Base-by-base conservation (phyloP, 306 rosid species). In the Geum urbanum region DNA sequence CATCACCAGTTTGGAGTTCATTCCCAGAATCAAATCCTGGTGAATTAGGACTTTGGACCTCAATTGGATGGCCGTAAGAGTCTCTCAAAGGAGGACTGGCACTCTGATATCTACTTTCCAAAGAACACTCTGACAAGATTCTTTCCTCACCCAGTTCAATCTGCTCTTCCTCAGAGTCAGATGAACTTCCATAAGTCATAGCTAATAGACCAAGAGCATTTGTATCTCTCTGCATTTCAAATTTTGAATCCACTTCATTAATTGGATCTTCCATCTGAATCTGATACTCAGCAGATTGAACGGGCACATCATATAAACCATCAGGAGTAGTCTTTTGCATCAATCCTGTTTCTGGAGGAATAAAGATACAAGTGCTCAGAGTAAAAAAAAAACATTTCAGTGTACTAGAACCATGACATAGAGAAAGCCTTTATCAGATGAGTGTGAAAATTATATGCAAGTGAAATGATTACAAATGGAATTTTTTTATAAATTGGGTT, bases 201-300 rank as follows among this genome's bases (percentile, higher is more conserved):
- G 96, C 97, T 74, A 94, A 83, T 77, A 95, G 85, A 77, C 84
- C 88, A 73, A 95, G 97, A 66, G 99, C 99, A 46, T 97, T 85
- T 74, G 82, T 77, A 61, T 76, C 82, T 19, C 81, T 77, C 12
- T 48, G 81, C 77, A 69, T 79, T 69, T 77, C 86, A 67, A 80
- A 39, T 78, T 66, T 74, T 55, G 82, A 76, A 76, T 74, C 76
- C 16, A 35, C 79, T 77, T 71, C 56, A 14, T 57, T 57, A 69
- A 72, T 58, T 77, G 66, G 74, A 76, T 81, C 86, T 47, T 54
- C 77, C 57, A 15, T 58, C 72, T 78, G 78, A 71, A 46, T 61
- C 68, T 48, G 78, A 66, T 46, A 69, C 61, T 79, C 57, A 70
- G 64, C 67, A 72, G 94, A 75, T 48, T 79, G 83, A 73, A 81